Evolutionary conservation across 2,329 filamentous ascomycete genomes (phyloP), one percentile per base, ranked within the genome.

Genomic region (Arthroderma sp.): DNA sequence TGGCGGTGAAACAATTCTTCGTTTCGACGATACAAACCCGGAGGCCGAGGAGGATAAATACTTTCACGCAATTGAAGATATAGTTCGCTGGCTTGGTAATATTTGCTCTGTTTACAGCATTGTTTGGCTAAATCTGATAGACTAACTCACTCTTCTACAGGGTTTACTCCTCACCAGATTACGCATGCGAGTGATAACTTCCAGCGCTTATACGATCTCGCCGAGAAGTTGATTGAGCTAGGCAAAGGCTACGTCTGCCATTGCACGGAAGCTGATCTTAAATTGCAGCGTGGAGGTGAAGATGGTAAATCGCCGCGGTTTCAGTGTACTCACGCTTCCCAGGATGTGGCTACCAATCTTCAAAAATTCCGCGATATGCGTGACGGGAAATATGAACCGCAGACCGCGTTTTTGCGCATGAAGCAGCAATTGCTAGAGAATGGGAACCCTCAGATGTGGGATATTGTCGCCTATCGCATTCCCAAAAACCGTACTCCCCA

Each of bases 21-120:
- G 89, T 56, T 94, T 85, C 62, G 91, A 96, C 61, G 91, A 96
- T 57, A 96, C 91, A 9, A 96, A 96, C 62, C 91, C 91, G 1
- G 86, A 88, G 52, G 85, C 84, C 39, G 91, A 96, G 63, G 84
- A 95, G 61, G 85, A 94, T 64, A 74, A 82, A 47, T 96, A 88
- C 65, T 93, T 93, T 59, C 76, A 74, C 7, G 83, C 86, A n/a
- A 96, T 96, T 53, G 72, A 86, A 56, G 86, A 95, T 50, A 86
- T 89, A 60, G 75, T 95, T 42, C 67, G 73, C 54, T 96, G 91
- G 91, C 71, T 95, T 5, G 15, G 15, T 22, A 22, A 22, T 22
- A 22, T 22, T 22, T 22, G 1, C 15, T 22, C 15, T 22, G 15
- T 22, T 22, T 22, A 22, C 15, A 22, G 15, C 15, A 22, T 22